Percentiles rank a stretch among this genome's conserved stretches.
phyloP scores from a whole-genome alignment of 2,329 filamentous ascomycete species.

The Tetracladium maxilliforme region DNA sequence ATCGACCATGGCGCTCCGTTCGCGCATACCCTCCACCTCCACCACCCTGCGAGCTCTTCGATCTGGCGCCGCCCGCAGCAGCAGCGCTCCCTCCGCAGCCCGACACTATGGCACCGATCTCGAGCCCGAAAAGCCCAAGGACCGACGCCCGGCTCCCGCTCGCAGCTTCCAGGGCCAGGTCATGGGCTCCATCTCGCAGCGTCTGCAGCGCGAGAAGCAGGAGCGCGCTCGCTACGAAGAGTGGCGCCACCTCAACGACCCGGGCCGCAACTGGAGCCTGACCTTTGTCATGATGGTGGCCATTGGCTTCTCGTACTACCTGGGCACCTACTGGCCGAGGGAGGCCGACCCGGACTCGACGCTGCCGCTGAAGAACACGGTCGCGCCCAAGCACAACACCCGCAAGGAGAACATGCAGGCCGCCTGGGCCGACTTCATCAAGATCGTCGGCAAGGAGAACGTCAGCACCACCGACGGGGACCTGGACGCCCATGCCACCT shows the following conservation, averaged over 20 bases:
- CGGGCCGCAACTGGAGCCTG: background rate
- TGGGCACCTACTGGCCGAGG: constrained; percentile 39
- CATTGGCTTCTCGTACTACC: constrained; percentile 38
- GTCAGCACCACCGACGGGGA: constrained; percentile 45
- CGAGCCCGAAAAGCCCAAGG: too few relatives aligned
- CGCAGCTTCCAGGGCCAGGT: constrained; percentile 39
- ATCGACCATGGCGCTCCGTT: too few relatives aligned
- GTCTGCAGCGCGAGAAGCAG: constrained; percentile 32
- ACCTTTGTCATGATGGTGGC: constrained; percentile 4
- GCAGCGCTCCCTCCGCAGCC: too few relatives aligned
- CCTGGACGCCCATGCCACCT: constrained; percentile 39
- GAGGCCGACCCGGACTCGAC: constrained; percentile 40
- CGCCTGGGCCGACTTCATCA: constrained; percentile 54
- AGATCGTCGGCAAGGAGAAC: constrained; percentile 47
- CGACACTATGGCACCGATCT: too few relatives aligned
- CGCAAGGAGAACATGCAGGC: constrained; percentile 50
- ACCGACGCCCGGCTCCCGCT: too few relatives aligned
- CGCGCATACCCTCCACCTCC: too few relatives aligned
- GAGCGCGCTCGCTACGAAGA: constrained; percentile 30
- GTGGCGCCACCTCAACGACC: constrained; percentile 15
- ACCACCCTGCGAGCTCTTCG: too few relatives aligned
- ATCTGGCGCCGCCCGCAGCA: too few relatives aligned
- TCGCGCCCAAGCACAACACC: constrained; percentile 38
- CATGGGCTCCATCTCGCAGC: constrained; percentile 35
- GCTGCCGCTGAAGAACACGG: constrained; percentile 35